Conservation (phyloP, 202 grass and related monocot genomes). For the Bolboschoenoplectus hybrid region DNA sequence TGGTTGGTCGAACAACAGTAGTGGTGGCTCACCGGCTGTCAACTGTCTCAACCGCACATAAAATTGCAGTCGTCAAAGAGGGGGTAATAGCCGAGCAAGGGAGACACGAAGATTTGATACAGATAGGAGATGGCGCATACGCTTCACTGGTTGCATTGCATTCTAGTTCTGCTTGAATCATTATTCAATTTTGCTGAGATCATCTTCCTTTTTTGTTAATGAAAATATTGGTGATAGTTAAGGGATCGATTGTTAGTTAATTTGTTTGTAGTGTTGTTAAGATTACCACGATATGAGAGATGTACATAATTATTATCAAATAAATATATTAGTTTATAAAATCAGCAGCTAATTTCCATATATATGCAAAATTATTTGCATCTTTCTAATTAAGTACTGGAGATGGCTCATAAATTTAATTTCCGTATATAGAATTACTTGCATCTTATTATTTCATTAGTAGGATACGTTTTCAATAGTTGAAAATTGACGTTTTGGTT, state of each 20-base stretch:
- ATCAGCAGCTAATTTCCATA: not conserved
- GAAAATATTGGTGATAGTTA: not conserved
- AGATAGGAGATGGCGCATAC: constrained; percentile 45
- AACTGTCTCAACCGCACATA: constrained; percentile 53
- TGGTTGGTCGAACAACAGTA: constrained; percentile 62
- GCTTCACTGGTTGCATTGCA: constrained; percentile 62
- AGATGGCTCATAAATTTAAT: not conserved
- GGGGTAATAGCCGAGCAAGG: constrained; percentile 70
- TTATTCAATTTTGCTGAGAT: not conserved
- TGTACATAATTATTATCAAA: not conserved
- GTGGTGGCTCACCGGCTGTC: constrained; percentile 73
- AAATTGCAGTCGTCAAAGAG: constrained; percentile 67
- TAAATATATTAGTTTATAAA: not conserved
- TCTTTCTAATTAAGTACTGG: not conserved
- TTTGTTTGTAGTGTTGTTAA: not conserved
- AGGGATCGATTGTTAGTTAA: not conserved
- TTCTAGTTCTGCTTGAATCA: constrained; percentile 41
- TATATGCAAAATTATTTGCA: not conserved
- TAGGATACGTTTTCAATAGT: too few species aligned
- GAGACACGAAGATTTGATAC: constrained; percentile 55
- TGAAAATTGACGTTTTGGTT: too few species aligned
- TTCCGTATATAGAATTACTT: not conserved
- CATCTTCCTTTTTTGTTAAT: not conserved
- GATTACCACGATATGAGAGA: not conserved
- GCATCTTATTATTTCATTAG: too few species aligned